Evolutionary conservation across 768 basidiomycete species (phyloP).

Genomic region (Tricholoma terreum): DNA sequence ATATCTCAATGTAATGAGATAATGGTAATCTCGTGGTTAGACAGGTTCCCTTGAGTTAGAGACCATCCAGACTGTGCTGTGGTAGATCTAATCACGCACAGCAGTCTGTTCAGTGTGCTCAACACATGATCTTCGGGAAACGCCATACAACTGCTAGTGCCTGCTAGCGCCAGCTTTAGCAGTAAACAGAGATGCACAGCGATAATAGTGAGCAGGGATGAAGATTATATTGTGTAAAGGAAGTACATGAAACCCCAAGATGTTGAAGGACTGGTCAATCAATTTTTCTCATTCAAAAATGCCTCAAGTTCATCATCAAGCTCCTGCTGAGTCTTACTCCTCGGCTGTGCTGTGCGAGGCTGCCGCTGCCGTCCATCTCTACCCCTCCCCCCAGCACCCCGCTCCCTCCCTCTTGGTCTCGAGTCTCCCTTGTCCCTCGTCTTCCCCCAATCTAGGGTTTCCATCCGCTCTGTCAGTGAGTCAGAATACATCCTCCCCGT

Average conservation of each 20-base stretch:
- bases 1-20: no score
- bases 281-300: constrained; percentile 57
- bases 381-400: constrained; percentile 21
- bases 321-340: constrained; percentile 66
- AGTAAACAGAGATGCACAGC: neutral
- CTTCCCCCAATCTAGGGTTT: constrained; percentile 17
- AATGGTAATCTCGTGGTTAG: no score
- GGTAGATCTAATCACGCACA: no score
- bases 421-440: neutral
- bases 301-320: constrained; percentile 82
- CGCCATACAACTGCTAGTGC: no score
- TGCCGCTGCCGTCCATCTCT: constrained; percentile 29
- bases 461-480: constrained; percentile 17
- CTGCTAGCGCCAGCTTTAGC: no score
- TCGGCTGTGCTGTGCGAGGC: constrained; percentile 38
- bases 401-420: constrained; percentile 12
- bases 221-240: neutral
- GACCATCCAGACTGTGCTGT: no score
- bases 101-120: no score
- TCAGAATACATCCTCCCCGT: constrained; percentile 21
- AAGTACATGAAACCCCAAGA: neutral
- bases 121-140: no score
- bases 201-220: neutral
- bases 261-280: neutral
- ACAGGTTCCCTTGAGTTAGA: no score